Base-by-base conservation (phyloP, 1,284 basidiomycete genomes). In the Hemileia vastatrix region DNA sequence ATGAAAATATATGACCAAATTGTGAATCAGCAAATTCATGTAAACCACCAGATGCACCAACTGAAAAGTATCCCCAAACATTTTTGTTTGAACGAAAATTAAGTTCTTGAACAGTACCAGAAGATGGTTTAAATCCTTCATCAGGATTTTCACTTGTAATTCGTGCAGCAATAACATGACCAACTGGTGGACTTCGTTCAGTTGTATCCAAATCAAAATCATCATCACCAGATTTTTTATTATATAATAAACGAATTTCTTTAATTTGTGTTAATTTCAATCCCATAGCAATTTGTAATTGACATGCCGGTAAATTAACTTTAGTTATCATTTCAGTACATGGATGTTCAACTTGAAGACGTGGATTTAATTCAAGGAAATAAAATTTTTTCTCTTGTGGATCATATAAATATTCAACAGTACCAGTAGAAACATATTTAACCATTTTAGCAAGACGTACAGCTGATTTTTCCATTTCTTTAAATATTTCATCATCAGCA, bases 111-210 rank as follows among this genome's bases (percentile, higher is more conserved):
- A 99, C 81, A 48, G 88, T 86, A 71, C 95, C 95, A 13, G 90
- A 94, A 6, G 94, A 97, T 2, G 95, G 95, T 79, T 98, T 98
- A 84, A 99, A 99, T 13, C 95, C 95, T 9, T 94, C 94, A 74
- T 98, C 95, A 23, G 95, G 95, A 78, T 99, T 98, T 80, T 99
- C 95, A 48, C 94, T 94, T 4, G 95, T 98, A 78, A 99, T 97
- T 76, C 95, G 93, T 70, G 96, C 95, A 50, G 95, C 95, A 69
- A 99, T 88, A 70, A 98, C 94, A 76, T 99, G 95, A 36, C 95
- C 95, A 79, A 96, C 96, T 65, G 95, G 94, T 54, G 95, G 95
- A 79, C 91, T 96, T 72, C 93, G 88, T 78, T 97, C 94, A 43
- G 87, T 84, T 75, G 87, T 83, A 76, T 84, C 85, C 9, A 87